Conservation (phyloP, 202 grass and related monocot species). For the Cymbopogon flexuosus region DNA sequence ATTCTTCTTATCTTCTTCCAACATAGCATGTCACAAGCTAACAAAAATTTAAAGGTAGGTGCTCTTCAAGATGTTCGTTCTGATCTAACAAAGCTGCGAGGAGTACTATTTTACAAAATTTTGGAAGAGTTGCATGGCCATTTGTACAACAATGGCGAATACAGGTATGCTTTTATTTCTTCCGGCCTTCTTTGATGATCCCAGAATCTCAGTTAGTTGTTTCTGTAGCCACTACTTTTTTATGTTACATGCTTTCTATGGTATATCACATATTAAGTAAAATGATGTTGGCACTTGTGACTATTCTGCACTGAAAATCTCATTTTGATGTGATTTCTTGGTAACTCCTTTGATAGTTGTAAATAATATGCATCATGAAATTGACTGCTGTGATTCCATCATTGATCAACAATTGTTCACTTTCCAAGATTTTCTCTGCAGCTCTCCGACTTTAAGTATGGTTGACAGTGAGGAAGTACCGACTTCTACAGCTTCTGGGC, state of each 20-base stretch:
- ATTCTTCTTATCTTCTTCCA: constrained; percentile 33
- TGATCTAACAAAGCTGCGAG: constrained; percentile 85
- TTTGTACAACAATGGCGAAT: constrained; percentile 88
- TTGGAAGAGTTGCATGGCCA: constrained; percentile 91
- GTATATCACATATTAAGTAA: constrained; percentile 15
- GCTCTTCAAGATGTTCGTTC: constrained; percentile 99
- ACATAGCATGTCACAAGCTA: constrained; percentile 15
- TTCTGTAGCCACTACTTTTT: constrained; percentile 1
- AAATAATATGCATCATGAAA: background rate
- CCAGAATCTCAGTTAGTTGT: background rate
- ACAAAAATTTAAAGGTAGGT: constrained; percentile 77
- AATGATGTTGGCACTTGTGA: constrained; percentile 11
- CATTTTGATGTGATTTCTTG: constrained; percentile 8
- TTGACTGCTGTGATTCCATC: constrained; percentile 13
- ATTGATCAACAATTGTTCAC: constrained; percentile 33
- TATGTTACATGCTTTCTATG: background rate
- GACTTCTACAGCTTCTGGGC: constrained; percentile 41
- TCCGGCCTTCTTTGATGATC: constrained; percentile 16
- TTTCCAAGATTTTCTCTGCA: constrained; percentile 44
- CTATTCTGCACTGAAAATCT: constrained; percentile 8
- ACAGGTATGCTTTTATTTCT: constrained; percentile 48
- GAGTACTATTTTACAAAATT: constrained; percentile 90
- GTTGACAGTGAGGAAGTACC: constrained; percentile 57
- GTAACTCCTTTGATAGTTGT: constrained; percentile 9
- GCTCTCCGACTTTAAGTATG: constrained; percentile 56